Base-by-base conservation (phyloP, 148 eudicot species). In the Persicaria tinctoria region DNA sequence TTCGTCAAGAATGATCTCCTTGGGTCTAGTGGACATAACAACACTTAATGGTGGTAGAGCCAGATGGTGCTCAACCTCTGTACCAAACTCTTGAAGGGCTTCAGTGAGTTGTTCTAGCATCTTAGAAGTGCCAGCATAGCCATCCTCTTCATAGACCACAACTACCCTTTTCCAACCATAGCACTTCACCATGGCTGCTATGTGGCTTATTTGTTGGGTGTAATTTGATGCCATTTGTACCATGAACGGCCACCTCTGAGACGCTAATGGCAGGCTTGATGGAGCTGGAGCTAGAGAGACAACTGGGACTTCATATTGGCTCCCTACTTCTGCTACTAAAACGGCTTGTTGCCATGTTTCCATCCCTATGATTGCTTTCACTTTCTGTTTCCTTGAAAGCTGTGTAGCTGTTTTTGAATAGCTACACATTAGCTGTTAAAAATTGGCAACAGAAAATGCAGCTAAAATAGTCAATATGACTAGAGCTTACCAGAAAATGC, bases 161-260 rank as follows among this genome's bases (percentile, higher is more conserved):
- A 87, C 75, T n/a, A 85, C 84, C 23, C 72, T 79, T 62, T 63
- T 66, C 91, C 91, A 87, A 50, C 78, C 68, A 81, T 74, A 84
- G n/a, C 71, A 80, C 4, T 41, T 53, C 11, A 85, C 60, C 38
- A 87, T 74, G 14, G 82, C 74, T 51, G 81, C 73, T 10, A 80
- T 80, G 79, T 85, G 82, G 3, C 49, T 78, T 18, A 80, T 75
- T 73, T 87, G 80, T 2, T 76, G 62, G 0, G 73, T 59, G 69
- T 49, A 63, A 46, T 79, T 77, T 6, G 41, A 57, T 17, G 74
- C 59, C 79, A 87, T 80, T 46, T 80, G 86, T 18, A 85, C 78
- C 76, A 87, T 49, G 75, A 73, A 85, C 11, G 86, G 85, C 87
- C 87, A 85, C 14, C 71, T 74, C 4, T 27, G 16, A 1, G 51